Evolutionary conservation across 1,284 basidiomycete species (phyloP).

Genomic region (Phylloporus sp.): DNA sequence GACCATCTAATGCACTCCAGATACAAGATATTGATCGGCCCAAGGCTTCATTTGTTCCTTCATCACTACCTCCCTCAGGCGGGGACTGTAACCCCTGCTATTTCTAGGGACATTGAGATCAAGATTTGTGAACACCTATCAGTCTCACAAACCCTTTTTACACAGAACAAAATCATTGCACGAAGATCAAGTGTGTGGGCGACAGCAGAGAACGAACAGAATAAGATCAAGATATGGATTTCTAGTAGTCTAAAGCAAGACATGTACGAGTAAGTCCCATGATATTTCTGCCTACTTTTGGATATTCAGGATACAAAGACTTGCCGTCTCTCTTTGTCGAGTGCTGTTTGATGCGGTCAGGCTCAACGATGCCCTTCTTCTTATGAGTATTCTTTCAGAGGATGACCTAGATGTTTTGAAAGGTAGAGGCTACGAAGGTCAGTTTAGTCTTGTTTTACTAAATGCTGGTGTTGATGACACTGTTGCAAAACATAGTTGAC

Average conservation of each 20-base stretch:
- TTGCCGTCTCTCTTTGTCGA: not conserved
- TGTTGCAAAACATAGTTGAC: too few relatives aligned
- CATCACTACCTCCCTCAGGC: not conserved
- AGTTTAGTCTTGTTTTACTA: not conserved
- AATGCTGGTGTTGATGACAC: not conserved
- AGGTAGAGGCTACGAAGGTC: not conserved
- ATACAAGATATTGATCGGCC: not conserved
- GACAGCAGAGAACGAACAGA: not conserved
- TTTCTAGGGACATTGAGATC: not conserved
- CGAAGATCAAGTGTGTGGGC: not conserved
- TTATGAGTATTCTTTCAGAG: not conserved
- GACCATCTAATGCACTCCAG: not conserved
- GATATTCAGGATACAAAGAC: not conserved
- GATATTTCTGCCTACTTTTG: not conserved
- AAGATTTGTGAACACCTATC: not conserved
- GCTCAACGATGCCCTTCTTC: not conserved
- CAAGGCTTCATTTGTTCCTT: not conserved
- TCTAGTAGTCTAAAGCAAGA: not conserved
- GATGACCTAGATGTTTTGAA: not conserved
- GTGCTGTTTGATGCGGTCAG: not conserved
- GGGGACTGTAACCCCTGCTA: not conserved
- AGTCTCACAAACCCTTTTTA: not conserved
- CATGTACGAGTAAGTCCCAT: not conserved
- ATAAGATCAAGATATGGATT: not conserved
- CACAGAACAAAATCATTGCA: not conserved